Evolutionary conservation across 2,329 filamentous ascomycete genomes (phyloP), one percentile per base, ranked within the genome.

Genomic region (Neocatenulostroma microsporum): DNA sequence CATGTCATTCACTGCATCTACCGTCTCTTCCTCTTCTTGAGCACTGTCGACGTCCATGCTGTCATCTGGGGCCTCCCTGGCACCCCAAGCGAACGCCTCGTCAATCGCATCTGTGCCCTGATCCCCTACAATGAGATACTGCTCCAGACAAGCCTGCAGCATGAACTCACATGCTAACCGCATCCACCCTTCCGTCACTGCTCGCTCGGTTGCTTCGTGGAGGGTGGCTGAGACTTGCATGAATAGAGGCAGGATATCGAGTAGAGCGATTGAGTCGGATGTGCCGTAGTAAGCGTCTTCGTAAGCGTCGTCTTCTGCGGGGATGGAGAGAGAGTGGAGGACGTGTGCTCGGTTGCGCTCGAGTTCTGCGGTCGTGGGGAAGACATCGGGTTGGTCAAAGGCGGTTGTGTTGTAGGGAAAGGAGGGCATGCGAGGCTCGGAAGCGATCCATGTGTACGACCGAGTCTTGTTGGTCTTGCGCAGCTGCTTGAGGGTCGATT

Each of bases 91-190:
- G 44, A 70, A 71, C 3, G 66, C 62, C 20, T 66, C 60, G 18
- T 61, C 53, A 15, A 69, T 55, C 2, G 57, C 42, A 15, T 66
- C 60, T 3, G 48, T 37, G 1, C 57, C 55, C n/a, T 52, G 51
- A 3, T 50, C 53, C 6, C 62, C 63, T 34, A 57, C 62, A 4
- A 62, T 44, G 3, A 64, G 48, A 35, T 66, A 66, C 38, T 71
- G 67, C 50, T 75, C 71, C 3, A 72, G 43, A 7, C 61, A 62
- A 23, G 69, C 64, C 40, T 74, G 69, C 7, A 69, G 47, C 61
- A 74, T 69, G 40, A 70, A 69, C 12, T 63, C 58, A 1, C 58
- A 63, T 1, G 64, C 61, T 8, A 73, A 50, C 17, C 67, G 56
- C 46, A 68, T 63, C 64, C 68, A 72, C 12, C 11, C 4, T 5